Base-by-base conservation (phyloP, 306 rosid genomes). In the Castanea crenata region DNA sequence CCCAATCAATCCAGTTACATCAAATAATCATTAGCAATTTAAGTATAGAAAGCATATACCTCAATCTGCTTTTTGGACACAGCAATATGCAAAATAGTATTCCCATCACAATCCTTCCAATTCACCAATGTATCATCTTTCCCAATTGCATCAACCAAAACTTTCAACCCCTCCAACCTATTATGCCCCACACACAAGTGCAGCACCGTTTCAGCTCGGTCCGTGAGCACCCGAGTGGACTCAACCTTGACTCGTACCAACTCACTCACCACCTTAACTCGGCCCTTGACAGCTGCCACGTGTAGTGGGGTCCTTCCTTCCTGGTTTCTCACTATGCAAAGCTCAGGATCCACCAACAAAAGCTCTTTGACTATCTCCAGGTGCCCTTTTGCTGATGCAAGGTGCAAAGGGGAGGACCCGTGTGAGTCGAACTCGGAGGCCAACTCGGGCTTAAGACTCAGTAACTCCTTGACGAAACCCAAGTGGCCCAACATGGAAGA, bases 231-330 rank as follows among this genome's bases (percentile, higher is more conserved):
- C 83, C 80, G 59, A 21, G n/a, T 55, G 67, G 80, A 57, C 57
- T 74, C 82, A 8, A 70, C 74, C n/a, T 64, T 69, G 35, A 74
- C 79, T 6, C 25, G 61, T 21, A 29, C 67, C 58, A 78, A 3
- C 83, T 83, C 86, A 4, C 59, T 74, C 80, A 83, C 55, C 19
- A 69, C 83, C 38, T 6, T 65, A 13, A 54, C 73, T 63, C 76
- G 55, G 1, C 86, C 86, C 59, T 78, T 83, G 31, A 83, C 62
- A 27, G 78, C 80, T 54, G 68, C 86, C 23, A 83, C 69, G 64
- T 83, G 86, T 27, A 78, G 77, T n/a, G 86, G 86, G 41, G 69
- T 74, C 58, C 73, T 58, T 61, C 86, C 86, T 5, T 78, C 80
- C 5, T 71, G 74, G 23, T 78, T 76, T 65, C 79, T 25, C 4